Percentiles rank a stretch among this genome's conserved stretches.
Conservation (phyloP, 495 filamentous ascomycete species). For the Tetracladium marchalianum region DNA sequence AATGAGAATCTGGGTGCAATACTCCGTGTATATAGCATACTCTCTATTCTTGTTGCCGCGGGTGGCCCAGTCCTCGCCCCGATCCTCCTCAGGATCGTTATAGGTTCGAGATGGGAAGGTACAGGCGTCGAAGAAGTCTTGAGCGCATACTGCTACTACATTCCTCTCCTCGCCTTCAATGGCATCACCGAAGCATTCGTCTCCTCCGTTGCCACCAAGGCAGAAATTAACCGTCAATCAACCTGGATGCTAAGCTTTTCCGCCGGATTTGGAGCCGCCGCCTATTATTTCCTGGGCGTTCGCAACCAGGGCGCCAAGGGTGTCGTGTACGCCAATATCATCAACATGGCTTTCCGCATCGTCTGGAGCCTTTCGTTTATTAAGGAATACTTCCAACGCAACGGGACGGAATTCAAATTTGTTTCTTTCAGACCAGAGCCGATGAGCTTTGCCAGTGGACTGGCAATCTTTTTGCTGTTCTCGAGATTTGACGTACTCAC, state of each 20-base stretch:
- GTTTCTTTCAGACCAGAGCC: constrained; percentile 20
- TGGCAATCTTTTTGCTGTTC: constrained; percentile 9
- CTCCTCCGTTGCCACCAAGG: constrained; percentile 62
- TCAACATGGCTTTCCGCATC: constrained; percentile 79
- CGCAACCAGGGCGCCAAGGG: constrained; percentile 63
- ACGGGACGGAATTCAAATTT: constrained; percentile 23
- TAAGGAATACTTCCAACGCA: constrained; percentile 42
- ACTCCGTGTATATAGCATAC: constrained; percentile 52
- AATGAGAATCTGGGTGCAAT: constrained; percentile 37
- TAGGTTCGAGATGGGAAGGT: constrained; percentile 62
- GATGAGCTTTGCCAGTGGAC: constrained; percentile 7
- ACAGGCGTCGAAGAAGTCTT: constrained; percentile 55
- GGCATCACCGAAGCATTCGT: constrained; percentile 91
- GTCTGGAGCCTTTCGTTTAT: constrained; percentile 73
- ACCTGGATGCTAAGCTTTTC: constrained; percentile 76
- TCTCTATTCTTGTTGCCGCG: constrained; percentile 54
- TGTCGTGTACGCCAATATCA: constrained; percentile 71
- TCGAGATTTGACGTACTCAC: too few relatives aligned
- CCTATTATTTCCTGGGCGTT: constrained; percentile 58
- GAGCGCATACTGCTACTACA: constrained; percentile 77
- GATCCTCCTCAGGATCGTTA: constrained; percentile 57
- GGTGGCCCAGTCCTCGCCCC: constrained; percentile 67
- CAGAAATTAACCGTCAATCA: constrained; percentile 64
- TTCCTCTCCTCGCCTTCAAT: constrained; percentile 86
- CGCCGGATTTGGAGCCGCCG: constrained; percentile 56